Percentiles rank a stretch among this genome's conserved stretches.
phyloP scores from a whole-genome alignment of 768 basidiomycete species.

The Trametes villosa region DNA sequence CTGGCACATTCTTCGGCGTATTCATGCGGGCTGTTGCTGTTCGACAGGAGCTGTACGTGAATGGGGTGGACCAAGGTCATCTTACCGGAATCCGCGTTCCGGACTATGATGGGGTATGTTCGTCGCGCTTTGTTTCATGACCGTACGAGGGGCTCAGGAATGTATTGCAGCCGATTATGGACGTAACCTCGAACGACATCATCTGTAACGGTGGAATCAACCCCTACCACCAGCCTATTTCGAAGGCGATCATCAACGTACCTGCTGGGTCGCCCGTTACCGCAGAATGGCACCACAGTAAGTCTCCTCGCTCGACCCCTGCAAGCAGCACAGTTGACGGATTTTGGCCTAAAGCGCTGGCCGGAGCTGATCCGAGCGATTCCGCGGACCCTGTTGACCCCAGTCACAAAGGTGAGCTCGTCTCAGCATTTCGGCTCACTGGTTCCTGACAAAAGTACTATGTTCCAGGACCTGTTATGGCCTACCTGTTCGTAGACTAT shows the following conservation, averaged over 20 bases:
- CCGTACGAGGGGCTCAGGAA: not conserved
- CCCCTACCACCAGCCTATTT: constrained; percentile 53
- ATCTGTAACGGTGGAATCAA: constrained; percentile 68
- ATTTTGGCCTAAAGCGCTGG: constrained; percentile 31
- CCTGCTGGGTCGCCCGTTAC: constrained; percentile 57
- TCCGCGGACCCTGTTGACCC: constrained; percentile 53
- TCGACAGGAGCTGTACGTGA: constrained; percentile 51
- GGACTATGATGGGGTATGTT: constrained; percentile 51
- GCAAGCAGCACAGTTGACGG: too few species aligned
- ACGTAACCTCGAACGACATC: constrained; percentile 56
- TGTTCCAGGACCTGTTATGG: constrained; percentile 17
- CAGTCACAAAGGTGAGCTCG: constrained; percentile 52
- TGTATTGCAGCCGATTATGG: constrained; percentile 51
- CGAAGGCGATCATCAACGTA: constrained; percentile 48
- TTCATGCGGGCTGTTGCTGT: not conserved
- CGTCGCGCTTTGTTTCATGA: constrained; percentile 1
- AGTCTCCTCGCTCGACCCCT: too few species aligned
- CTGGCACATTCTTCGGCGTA: not conserved
- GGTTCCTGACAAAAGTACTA: not conserved
- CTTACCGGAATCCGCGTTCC: constrained; percentile 50
- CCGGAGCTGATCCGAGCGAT: constrained; percentile 50
- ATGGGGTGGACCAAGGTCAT: constrained; percentile 54
- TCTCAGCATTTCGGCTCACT: not conserved
- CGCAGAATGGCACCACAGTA: constrained; percentile 55
- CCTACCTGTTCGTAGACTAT: constrained; percentile 11